phyloP scores from a whole-genome alignment of 2,329 filamentous ascomycete genomes.

The Penicillium sp. region DNA sequence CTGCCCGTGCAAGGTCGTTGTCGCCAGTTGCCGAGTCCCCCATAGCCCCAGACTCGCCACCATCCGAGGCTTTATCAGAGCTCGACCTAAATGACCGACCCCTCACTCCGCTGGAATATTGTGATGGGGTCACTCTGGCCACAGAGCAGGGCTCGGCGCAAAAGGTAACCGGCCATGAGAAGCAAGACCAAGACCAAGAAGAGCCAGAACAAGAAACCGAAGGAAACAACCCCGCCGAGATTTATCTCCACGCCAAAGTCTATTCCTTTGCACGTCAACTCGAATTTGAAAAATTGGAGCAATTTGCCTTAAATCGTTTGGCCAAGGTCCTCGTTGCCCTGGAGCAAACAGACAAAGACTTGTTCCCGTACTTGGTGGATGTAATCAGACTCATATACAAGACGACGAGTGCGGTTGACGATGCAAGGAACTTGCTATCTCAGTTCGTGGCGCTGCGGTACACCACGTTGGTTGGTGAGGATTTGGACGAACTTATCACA shows the following conservation, averaged over 20 bases:
- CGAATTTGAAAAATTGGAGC: background rate
- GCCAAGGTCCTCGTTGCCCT: constrained; percentile 1
- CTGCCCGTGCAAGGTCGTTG: background rate
- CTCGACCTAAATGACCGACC: background rate
- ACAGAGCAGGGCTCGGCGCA: background rate
- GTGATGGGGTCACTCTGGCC: background rate
- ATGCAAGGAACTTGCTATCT: constrained; percentile 5
- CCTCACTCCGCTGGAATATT: background rate
- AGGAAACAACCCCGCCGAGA: background rate
- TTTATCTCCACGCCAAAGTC: constrained; percentile 6
- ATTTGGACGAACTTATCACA: background rate
- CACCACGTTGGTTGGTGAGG: background rate
- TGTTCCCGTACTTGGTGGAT: constrained; percentile 4
- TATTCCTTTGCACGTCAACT: constrained; percentile 8
- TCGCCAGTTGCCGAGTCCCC: background rate
- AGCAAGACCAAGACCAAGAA: background rate
- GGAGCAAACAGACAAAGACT: background rate
- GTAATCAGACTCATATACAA: constrained; percentile 6
- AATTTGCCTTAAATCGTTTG: background rate
- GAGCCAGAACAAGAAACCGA: background rate
- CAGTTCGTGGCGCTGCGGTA: constrained; percentile 9
- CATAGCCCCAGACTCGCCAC: background rate
- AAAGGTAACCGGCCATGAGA: background rate
- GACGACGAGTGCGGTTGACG: background rate
- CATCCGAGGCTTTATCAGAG: background rate